phyloP scores from a whole-genome alignment of 495 filamentous ascomycete species.

The Penicillium subrubescens region DNA sequence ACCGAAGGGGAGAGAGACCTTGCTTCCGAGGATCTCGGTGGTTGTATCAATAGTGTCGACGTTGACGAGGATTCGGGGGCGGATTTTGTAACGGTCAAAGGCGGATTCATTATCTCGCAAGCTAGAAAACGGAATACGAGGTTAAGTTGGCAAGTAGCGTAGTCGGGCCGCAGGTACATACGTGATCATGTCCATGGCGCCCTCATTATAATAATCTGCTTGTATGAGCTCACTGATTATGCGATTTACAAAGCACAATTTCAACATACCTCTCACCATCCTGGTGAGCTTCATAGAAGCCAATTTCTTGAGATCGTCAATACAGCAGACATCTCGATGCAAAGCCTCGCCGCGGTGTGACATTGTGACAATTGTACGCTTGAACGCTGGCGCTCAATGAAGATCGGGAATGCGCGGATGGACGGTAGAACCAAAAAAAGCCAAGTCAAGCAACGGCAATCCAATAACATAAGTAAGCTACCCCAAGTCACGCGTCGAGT shows the following conservation, averaged over 20 bases:
- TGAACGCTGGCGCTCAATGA: neutral
- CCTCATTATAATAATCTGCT: constrained; percentile 54
- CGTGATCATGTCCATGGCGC: constrained; percentile 45
- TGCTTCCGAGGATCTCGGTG: constrained; percentile 48
- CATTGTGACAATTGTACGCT: constrained; percentile 17
- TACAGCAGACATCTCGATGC: constrained; percentile 38
- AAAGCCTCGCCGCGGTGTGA: constrained; percentile 35
- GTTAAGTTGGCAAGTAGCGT: neutral
- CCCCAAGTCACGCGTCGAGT: neutral
- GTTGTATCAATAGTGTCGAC: constrained; percentile 53
- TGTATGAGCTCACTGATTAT: neutral
- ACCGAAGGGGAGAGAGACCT: constrained; percentile 78
- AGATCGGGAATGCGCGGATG: neutral
- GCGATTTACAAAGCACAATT: neutral
- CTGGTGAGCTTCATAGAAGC: constrained; percentile 29
- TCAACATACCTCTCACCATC: constrained; percentile 33
- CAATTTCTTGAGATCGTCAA: constrained; percentile 35
- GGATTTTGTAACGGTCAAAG: constrained; percentile 56
- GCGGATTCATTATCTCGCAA: constrained; percentile 54
- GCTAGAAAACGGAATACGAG: constrained; percentile 13
- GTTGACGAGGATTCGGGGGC: constrained; percentile 57
- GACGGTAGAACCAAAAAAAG: neutral
- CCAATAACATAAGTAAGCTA: constrained; percentile 18
- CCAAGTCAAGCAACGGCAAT: neutral
- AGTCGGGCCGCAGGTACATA: constrained; percentile 1